These are phyloP conservation scores for Proliferodiscus dingleyae DNA, from an alignment of 2,329 filamentous ascomycete species.

Conservation along the genomic window DNA sequence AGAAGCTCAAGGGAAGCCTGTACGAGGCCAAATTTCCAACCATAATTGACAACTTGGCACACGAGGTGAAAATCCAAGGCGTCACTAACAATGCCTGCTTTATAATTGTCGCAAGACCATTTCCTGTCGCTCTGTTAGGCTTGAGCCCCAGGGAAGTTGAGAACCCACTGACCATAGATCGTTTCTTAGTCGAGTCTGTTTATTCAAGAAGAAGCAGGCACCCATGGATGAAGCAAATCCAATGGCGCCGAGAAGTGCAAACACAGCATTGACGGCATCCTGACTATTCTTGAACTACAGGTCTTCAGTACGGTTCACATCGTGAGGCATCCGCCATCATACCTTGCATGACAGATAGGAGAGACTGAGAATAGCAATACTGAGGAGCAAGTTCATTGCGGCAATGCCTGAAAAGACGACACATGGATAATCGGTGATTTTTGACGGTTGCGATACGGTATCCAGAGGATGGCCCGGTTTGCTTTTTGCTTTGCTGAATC, in stretches of 20 bases:
- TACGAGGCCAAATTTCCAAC: conserved; percentile 21
- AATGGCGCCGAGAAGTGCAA: conserved; percentile 15
- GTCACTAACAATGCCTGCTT: conserved; percentile 13
- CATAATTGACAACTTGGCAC: conserved; percentile 16
- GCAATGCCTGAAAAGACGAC: conserved; percentile 12
- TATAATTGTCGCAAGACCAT: conserved; percentile 20
- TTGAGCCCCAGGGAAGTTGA: not conserved
- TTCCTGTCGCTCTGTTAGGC: conserved; percentile 9
- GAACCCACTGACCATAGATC: conserved; percentile 16
- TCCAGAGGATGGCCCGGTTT: conserved; percentile 10
- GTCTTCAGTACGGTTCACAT: conserved; percentile 12
- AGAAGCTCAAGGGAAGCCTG: conserved; percentile 21
- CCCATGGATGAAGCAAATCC: conserved; percentile 20
- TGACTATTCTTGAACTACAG: conserved; percentile 16
- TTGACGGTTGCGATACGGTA: conserved; percentile 5
- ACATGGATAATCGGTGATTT: conserved; percentile 18
- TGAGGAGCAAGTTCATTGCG: conserved; percentile 15
- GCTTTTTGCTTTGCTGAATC: conserved; percentile 14
- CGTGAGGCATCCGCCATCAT: not conserved
- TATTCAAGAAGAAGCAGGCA: conserved; percentile 16
- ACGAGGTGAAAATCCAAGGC: conserved; percentile 17
- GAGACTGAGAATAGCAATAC: conserved; percentile 9
- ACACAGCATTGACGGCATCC: conserved; percentile 15
- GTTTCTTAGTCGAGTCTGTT: conserved; percentile 7
- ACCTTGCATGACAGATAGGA: conserved; percentile 19